Evolutionary conservation across 208 protist species (phyloP), one percentile per base, ranked within the genome.

Genomic region (Leishmania gerbilli): DNA sequence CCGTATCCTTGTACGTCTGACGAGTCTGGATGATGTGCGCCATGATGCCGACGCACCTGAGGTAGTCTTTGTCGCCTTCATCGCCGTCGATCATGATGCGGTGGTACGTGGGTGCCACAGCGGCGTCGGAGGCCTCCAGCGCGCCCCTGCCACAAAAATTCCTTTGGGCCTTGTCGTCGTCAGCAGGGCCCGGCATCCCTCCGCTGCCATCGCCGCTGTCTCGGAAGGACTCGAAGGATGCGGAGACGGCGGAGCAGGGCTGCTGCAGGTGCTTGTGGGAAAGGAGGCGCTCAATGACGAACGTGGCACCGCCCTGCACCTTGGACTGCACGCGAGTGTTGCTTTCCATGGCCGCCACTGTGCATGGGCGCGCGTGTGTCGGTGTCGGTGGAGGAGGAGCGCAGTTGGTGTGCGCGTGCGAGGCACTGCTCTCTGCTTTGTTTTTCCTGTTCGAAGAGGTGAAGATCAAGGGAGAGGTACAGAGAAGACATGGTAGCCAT

Each of bases 31-130:
- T 89, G n/a, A 94, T 81, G 53, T 84, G 87, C 5, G 92, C 90
- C 40, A 97, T 95, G 37, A 94, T 80, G 47, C 90, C 91, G 0
- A 89, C 95, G 74, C 89, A 96, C 79, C 90, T 95, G 55, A 89
- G 37, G 83, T 94, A 97, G 82, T 97, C 92, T 15, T 81, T 82
- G 76, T 87, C 79, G 42, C 91, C 90, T 75, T 93, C 91, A 47
- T 95, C 95, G 19, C 92, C 95, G 71, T 96, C 92, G 76, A 95
- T 92, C 67, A 89, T 84, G 65, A 97, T 90, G 71, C 92, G 89
- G 64, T 92, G 85, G 71, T 95, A 96, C 47, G 85, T 91, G 9
- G 80, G 82, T 15, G 82, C 82, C 19, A 62, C 77, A 15, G 51
- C 71, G 0, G 62, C 65, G 37, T 79, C 76, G 24, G 76, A 71